Evolutionary conservation across 805 yeast species (phyloP).

Genomic region (Candida awuae): DNA sequence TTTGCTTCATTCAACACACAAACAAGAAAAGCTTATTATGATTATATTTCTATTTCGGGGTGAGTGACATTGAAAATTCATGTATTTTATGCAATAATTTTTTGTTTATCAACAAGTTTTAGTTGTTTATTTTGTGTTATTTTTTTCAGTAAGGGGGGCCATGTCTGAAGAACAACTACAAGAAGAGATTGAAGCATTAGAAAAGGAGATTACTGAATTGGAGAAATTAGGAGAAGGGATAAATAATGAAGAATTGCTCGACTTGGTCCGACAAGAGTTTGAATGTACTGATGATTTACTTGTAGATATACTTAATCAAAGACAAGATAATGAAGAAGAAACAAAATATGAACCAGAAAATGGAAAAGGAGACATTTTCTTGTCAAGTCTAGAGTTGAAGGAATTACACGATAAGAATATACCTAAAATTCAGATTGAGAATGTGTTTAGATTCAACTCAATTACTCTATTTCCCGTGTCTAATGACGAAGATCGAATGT

Average conservation of each 20-base stretch:
- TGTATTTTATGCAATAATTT: no score
- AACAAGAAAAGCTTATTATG: no score
- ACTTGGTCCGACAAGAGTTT: conserved; percentile 20
- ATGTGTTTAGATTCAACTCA: conserved; percentile 41
- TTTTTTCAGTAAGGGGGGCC: no score
- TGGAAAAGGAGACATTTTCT: no score
- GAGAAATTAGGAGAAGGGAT: conserved; percentile 11
- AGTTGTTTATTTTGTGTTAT: no score
- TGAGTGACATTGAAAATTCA: no score
- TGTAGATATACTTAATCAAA: conserved; percentile 7
- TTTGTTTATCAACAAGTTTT: no score
- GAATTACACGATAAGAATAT: background rate
- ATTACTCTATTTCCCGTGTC: conserved; percentile 44
- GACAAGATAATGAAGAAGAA: conserved; percentile 1
- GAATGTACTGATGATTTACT: conserved; percentile 13
- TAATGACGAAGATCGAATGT: conserved; percentile 20
- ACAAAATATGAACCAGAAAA: conserved; percentile 2
- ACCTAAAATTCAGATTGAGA: conserved; percentile 35
- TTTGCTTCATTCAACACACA: no score
- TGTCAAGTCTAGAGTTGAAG: background rate
- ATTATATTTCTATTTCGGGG: no score
- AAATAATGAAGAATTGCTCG: conserved; percentile 26
- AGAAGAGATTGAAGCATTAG: background rate
- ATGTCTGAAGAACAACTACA: background rate
- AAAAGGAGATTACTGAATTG: conserved; percentile 4